Base-by-base conservation (phyloP, 441 rosid species). In the Croton setiger region DNA sequence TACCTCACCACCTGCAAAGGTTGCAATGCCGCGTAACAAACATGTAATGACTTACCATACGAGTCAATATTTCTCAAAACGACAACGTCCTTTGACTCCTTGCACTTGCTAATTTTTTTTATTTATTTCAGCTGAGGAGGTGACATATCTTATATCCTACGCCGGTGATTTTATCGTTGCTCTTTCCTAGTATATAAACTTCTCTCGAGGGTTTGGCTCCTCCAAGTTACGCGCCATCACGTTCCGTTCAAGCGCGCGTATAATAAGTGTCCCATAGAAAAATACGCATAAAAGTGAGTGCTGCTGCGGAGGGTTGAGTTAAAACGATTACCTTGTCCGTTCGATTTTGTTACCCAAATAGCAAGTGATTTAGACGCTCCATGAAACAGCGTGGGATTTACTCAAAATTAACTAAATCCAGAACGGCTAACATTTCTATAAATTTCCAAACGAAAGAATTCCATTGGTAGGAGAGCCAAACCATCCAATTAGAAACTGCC, bases 161-260 rank as follows among this genome's bases (percentile, higher is more conserved):
- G 0, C 8, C 0, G 57, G 9, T 17, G 23, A 56, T 55, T 1
- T 21, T 39, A 37, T 66, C 48, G 0, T 27, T 0, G 7, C 37
- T 43, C 45, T 54, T 45, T 60, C 27, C 48, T 7, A 0, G 7
- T 27, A 43, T 41, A n/a, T 15, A 14, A 27, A 27, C 31, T 51
- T 66, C 23, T 70, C 17, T 7, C 5, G 3, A 18, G 47, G 69
- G 18, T 67, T 51, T 41, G 64, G 69, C 41, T 58, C 23, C 64
- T 66, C 64, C 76, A 61, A 58, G 68, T 59, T 52, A 48, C 62
- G 72, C 67, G 66, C 67, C 41, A 54, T 8, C 20, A 53, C 52
- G 65, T 68, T 31, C 52, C 33, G 11, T 15, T 6, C 23, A 23
- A 23, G 2, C 2, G 61, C 49, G 23, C 17, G 41, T 68, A 43